These are phyloP conservation scores for Termitomyces eurrhizus DNA, from an alignment of 768 basidiomycete species.

Conservation along the genomic window DNA sequence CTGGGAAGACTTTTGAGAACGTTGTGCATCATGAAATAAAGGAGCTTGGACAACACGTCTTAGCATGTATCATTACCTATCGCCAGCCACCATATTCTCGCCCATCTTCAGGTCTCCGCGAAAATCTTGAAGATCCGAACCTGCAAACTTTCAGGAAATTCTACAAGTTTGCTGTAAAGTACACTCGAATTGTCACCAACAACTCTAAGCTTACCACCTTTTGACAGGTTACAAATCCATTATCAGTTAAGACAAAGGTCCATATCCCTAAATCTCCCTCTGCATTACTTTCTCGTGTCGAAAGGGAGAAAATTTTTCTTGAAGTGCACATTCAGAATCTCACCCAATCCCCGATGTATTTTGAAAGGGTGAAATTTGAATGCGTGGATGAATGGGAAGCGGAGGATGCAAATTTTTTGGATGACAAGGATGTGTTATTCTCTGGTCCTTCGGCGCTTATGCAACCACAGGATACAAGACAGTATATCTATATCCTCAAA, in stretches of 20 bases:
- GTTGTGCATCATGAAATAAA: slow-evolving; percentile 88
- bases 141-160: slow-evolving; percentile 80
- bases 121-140: slow-evolving; percentile 49
- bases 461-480: slow-evolving; percentile 80
- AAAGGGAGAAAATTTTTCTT: slow-evolving; percentile 83
- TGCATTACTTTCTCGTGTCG: slow-evolving; percentile 54
- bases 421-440: slow-evolving; percentile 39
- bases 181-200: not conserved
- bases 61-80: slow-evolving; percentile 84
- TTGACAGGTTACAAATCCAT: slow-evolving; percentile 82
- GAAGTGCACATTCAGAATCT: slow-evolving; percentile 93
- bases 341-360: slow-evolving; percentile 71
- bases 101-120: slow-evolving; percentile 41
- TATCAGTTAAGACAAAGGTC: slow-evolving; percentile 94
- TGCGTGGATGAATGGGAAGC: slow-evolving; percentile 63
- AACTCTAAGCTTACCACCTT: not conserved
- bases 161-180: slow-evolving; percentile 84
- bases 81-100: slow-evolving; percentile 60
- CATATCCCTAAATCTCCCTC: slow-evolving; percentile 73
- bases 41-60: slow-evolving; percentile 87
- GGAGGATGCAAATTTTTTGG: slow-evolving; percentile 47
- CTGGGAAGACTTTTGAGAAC: slow-evolving; percentile 60
- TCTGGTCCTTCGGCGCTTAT: slow-evolving; percentile 65
- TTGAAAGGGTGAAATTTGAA: slow-evolving; percentile 79
- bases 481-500: slow-evolving; percentile 81